Evolutionary conservation across 805 yeast species (phyloP), one percentile per base, ranked within the genome.

Genomic region (Ogataea thermomethanolica): DNA sequence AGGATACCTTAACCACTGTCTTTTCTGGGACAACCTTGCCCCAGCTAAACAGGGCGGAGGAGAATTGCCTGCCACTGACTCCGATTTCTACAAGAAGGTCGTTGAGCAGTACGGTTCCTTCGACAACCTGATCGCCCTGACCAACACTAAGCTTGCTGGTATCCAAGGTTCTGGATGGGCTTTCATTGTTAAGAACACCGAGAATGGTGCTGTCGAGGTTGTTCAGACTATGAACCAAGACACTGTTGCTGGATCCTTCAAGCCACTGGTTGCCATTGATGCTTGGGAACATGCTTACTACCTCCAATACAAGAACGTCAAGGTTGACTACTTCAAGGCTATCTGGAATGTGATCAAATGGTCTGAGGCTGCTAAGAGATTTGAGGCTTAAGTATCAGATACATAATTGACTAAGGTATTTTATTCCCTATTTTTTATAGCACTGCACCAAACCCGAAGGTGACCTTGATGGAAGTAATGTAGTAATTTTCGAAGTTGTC

Each of bases 261-360:
- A 76, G 33, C 95, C 96, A 32, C 67, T 89, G 56, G 74, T 89
- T 41, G 96, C 95, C 39, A 84, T 88, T 60, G 96, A 88, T 56
- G 95, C 95, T 45, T 88, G 96, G 96, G 96, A 88, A 68, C 96
- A 88, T 61, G 96, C 96, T 40, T 88, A 88, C 74, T 88, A 88
- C 75, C 74, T 89, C 66, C 96, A 88, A 67, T 88, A 88, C 73
- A 82, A 85, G 70, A 88, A 88, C 70, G 89, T 82, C 61, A 88
- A 89, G 74, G 95, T 65, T 32, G 95, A 88, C 60, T 88, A 89
- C 71, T 88, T 89, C 78, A 81, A 84, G 67, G 91, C 95, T 48
- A 84, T 88, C 67, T 88, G 96, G 96, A 83, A 84, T 58, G 95
- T 88, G 31, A 76, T 89, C 66, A 87, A 88, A 78, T 88, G 96